Evolutionary conservation across 495 filamentous ascomycete species (phyloP), one percentile per base, ranked within the genome.

Genomic region (Lophiostoma macrostomum): DNA sequence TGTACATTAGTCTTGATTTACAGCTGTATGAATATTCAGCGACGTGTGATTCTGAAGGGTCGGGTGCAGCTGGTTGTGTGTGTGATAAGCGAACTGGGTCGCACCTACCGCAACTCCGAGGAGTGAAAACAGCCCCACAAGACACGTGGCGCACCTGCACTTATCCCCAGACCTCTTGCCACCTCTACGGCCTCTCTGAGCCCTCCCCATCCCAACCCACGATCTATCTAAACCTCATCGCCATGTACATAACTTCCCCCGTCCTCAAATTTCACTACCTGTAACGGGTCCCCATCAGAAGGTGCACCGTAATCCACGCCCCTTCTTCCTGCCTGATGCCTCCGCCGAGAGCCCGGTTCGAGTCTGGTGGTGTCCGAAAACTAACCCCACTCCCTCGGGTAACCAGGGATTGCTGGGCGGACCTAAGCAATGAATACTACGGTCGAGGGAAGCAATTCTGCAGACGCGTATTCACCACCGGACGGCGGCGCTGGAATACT

Each of bases 371-470:
- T 78, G 70, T 74, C 67, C 72, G 64, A n/a, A n/a, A n/a, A n/a
- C n/a, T 52, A 12, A 14, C 49, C 66, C 71, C 67, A 81, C 79
- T 81, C 78, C 71, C 71, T 71, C 58, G 74, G 78, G 79, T 79
- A 82, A 78, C 78, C 74, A 70, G 69, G 70, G 78, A 81, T 69
- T n/a, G 76, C 72, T 79, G 72, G 64, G 63, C 56, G 70, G 69
- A 72, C 69, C 65, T 82, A 79, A 82, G 77, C 73, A 78, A 79
- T 81, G 79, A 71, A 74, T 67, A 71, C 76, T 74, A 81, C 69
- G 14, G 74, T 79, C 76, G 76, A 82, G 79, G 76, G 76, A 79
- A 80, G 78, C 68, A 80, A 81, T 80, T 79, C 76, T 78, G 79
- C 79, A 82, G 76, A 80, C 74, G 71, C 72, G 75, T 69, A 67